Conservation (phyloP, 495 filamentous ascomycete genomes). For the Friedmanniomyces simplex region DNA sequence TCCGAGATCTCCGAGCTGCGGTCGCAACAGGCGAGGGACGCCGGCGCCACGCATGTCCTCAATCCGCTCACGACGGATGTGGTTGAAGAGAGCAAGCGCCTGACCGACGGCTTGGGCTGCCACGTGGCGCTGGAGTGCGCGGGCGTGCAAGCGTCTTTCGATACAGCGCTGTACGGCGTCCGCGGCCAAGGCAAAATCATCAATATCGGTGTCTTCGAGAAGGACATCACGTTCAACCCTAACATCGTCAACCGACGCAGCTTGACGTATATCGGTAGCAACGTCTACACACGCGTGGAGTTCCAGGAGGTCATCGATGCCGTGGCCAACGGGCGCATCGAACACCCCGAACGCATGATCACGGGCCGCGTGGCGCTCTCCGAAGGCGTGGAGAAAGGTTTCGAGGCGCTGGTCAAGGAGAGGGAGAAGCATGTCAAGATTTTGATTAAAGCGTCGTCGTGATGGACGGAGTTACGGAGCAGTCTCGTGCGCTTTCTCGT, state of each 20-base stretch:
- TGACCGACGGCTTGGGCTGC: neutral
- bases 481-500: constrained; percentile 17
- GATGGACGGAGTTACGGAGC: constrained; percentile 3
- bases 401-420: neutral
- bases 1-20: constrained; percentile 2
- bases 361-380: neutral
- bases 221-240: constrained; percentile 1
- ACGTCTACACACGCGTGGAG: constrained; percentile 1
- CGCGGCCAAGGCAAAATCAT: neutral
- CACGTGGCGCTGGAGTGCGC: neutral
- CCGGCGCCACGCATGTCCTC: neutral
- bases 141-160: constrained; percentile 1
- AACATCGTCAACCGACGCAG: neutral
- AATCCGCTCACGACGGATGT: neutral
- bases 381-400: constrained; percentile 2
- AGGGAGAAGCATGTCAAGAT: constrained; percentile 9
- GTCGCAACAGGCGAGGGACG: neutral
- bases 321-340: neutral
- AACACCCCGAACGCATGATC: constrained; percentile 1
- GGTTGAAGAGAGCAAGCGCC: neutral
- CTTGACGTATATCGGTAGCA: constrained; percentile 1
- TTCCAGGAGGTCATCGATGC: constrained; percentile 10
- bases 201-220: constrained; percentile 7
- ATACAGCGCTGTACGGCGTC: neutral
- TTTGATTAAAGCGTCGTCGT: neutral